Evolutionary conservation across 495 filamentous ascomycete species (phyloP).

Genomic region (Lichenothelia convexa): DNA sequence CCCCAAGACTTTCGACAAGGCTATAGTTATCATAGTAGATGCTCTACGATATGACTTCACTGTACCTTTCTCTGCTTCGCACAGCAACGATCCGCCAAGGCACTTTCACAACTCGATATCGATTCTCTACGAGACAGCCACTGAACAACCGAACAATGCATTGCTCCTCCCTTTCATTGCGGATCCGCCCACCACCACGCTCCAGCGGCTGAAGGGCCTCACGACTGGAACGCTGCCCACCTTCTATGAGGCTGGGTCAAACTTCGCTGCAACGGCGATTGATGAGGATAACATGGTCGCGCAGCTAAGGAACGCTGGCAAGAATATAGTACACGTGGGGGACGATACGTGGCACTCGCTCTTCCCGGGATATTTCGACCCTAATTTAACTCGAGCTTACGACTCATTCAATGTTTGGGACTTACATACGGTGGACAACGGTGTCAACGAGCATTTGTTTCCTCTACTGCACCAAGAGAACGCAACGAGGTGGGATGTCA

Average conservation of each 20-base stretch:
- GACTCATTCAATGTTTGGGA: constrained; percentile 99
- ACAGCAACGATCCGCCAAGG: constrained; percentile 32
- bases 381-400: constrained; percentile 65
- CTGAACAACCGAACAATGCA: constrained; percentile 55
- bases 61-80: constrained; percentile 47
- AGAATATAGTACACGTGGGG: constrained; percentile 77
- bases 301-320: constrained; percentile 62
- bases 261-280: constrained; percentile 92
- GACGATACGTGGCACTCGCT: constrained; percentile 92
- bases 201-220: constrained; percentile 82
- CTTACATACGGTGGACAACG: constrained; percentile 89
- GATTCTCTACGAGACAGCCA: constrained; percentile 64
- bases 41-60: constrained; percentile 95
- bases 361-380: constrained; percentile 82
- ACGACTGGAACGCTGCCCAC: constrained; percentile 92
- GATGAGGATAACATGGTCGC: constrained; percentile 89
- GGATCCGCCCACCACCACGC: constrained; percentile 82
- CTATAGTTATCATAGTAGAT: constrained; percentile 80
- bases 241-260: constrained; percentile 82
- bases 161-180: constrained; percentile 92
- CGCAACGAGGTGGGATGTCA: constrained; percentile 64
- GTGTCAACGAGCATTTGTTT: constrained; percentile 82
- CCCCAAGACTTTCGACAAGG: constrained; percentile 77
- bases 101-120: constrained; percentile 78
- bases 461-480: constrained; percentile 52